Evolutionary conservation across 768 basidiomycete species (phyloP).

Genomic region (Porphyrellus cyaneotinctus): DNA sequence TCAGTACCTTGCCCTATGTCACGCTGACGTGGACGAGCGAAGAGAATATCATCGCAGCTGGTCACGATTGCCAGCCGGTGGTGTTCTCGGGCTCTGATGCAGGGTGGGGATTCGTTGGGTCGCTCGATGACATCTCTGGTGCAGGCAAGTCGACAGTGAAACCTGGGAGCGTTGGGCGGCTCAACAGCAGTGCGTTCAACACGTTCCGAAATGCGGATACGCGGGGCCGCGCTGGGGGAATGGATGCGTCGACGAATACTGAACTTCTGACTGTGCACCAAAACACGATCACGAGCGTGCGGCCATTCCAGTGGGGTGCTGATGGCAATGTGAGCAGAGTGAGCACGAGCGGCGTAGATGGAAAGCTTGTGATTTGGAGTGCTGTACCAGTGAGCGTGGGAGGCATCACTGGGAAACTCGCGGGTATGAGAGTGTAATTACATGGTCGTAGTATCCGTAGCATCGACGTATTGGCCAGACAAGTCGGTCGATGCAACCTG

Average conservation of each 20-base stretch:
- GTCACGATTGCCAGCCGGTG: conserved; percentile 96
- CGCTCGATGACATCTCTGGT: conserved; percentile 69
- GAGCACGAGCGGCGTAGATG: conserved; percentile 92
- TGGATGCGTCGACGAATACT: conserved; percentile 47
- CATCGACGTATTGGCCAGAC: conserved; percentile 18
- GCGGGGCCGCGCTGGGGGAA: conserved; percentile 44
- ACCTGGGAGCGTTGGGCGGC: conserved; percentile 55
- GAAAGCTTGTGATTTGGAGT: conserved; percentile 88
- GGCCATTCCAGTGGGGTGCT: conserved; percentile 58
- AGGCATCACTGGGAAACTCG: conserved; percentile 46
- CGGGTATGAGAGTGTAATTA: conserved; percentile 41
- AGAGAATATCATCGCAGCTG: conserved; percentile 80
- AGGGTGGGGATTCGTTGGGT: conserved; percentile 79
- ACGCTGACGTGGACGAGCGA: conserved; percentile 86
- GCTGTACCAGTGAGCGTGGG: conserved; percentile 50
- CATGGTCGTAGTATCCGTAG: conserved; percentile 7
- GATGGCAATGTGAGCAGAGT: conserved; percentile 65
- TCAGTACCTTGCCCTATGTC: conserved; percentile 75
- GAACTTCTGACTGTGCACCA: conserved; percentile 91
- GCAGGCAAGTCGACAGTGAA: conserved; percentile 40
- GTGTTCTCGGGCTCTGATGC: conserved; percentile 71
- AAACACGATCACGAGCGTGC: conserved; percentile 94
- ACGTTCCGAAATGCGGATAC: conserved; percentile 90
- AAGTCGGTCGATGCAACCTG: conserved; percentile 40
- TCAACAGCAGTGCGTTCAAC: conserved; percentile 92